These are phyloP conservation scores for Cicer judaicum DNA, from an alignment of 306 rosid genomes.

Conservation along the genomic window DNA sequence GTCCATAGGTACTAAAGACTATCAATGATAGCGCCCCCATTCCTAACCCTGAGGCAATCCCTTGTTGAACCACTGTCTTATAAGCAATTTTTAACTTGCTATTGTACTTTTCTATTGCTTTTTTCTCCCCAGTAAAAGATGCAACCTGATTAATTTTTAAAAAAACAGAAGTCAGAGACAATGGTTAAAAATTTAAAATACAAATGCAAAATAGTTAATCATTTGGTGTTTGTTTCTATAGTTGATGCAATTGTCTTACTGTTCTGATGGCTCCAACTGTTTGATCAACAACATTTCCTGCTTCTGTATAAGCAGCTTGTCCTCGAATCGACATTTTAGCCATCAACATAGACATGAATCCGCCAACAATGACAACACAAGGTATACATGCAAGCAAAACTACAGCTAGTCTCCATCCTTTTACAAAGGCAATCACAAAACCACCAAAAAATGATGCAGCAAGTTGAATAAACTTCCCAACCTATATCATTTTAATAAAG, in stretches of 20 bases:
- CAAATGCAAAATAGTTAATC: constrained; percentile 6
- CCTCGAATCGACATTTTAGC: constrained; percentile 76
- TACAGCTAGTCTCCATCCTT: constrained; percentile 78
- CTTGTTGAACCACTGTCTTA: constrained; percentile 59
- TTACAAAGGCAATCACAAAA: constrained; percentile 64
- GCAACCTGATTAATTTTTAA: constrained; percentile 64
- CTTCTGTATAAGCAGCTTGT: constrained; percentile 86
- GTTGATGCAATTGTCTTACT: constrained; percentile 48
- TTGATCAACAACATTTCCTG: constrained; percentile 85
- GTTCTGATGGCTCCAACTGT: constrained; percentile 85
- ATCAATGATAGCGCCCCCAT: constrained; percentile 54
- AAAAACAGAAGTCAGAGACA: constrained; percentile 18
- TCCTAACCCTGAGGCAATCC: constrained; percentile 71
- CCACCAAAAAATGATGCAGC: constrained; percentile 73
- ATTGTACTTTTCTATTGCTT: constrained; percentile 73
- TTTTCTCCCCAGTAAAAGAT: constrained; percentile 84
- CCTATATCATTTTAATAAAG: constrained; percentile 52
- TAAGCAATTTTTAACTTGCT: constrained; percentile 65
- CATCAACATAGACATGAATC: constrained; percentile 48
- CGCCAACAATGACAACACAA: constrained; percentile 59
- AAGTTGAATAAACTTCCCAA: constrained; percentile 85
- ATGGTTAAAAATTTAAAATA: background rate
- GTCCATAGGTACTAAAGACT: constrained; percentile 72
- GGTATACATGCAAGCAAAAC: constrained; percentile 75
- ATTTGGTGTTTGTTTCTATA: background rate